Evolutionary conservation across 495 filamentous ascomycete species (phyloP), one percentile per base, ranked within the genome.

Genomic region (Aspergillus asperescens): DNA sequence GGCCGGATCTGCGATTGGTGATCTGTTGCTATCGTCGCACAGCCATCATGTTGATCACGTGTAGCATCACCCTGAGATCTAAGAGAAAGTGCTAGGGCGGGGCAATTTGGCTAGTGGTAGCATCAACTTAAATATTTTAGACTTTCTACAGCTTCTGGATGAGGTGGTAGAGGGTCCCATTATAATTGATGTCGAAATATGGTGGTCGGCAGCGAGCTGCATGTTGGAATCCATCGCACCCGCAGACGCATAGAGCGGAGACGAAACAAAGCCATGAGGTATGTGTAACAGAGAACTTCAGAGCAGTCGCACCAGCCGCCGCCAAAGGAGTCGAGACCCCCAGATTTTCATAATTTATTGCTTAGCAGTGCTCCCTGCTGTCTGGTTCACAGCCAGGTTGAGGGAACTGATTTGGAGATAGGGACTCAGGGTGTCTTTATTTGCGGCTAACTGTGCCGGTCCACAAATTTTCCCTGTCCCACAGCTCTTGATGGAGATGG

Each of bases 391-490:
- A n/a, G n/a, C n/a, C n/a, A n/a, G n/a, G n/a, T n/a, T n/a, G n/a
- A n/a, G 32, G 13, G 10, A 35, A 35, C 16, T 23, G 16, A 15
- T 5, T 16, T 40, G 37, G 34, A 40, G 16, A 40, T 10, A 28
- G 4, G 25, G 25, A 28, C 5, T 15, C 37, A 23, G 7, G 12
- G 13, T 7, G 22, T 39, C 27, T 47, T 42, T 38, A 37, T 41
- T 47, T 47, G 39, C 35, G 38, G 52, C 40, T 52, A 56, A 47
- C 46, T 55, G 52, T 47, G 45, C 46, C 41, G 50, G 50, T 56
- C 58, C 58, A 60, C 58, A 53, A 50, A 40, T 49, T 29, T 22
- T 35, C 53, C 53, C 53, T 55, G 47, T 41, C 32, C 32, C 32
- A 35, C 32, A 35, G 54, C n/a, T n/a, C n/a, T n/a, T n/a, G n/a